Evolutionary conservation across 371 early-diverging fungal species (phyloP), one percentile per base, ranked within the genome.

Genomic region (Haplosporangium sp.): DNA sequence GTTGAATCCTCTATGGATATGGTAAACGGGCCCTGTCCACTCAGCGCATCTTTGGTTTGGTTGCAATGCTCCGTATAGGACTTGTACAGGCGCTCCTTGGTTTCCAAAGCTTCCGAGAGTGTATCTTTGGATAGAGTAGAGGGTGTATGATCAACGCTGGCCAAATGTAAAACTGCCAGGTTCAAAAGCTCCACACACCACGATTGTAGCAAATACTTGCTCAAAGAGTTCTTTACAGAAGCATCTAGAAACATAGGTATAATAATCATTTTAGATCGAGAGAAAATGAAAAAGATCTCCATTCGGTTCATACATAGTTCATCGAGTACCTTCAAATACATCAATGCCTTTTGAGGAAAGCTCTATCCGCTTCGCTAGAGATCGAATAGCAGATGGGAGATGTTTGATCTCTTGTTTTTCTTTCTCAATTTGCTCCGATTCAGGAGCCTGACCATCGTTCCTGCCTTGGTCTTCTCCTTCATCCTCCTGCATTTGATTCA

Each of bases 171-270:
- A 4, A 61, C 6, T 0, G 19, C 27, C 8, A 70, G 55, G 60
- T 71, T 69, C 52, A 75, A 37, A 1, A 75, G 65, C 27, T 75
- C 75, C 2, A 65, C 62, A 44, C 74, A 81, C 63, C 65, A 62
- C 2, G 82, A 71, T 63, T 75, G 82, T 19, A 81, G 59, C 4
- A 75, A 58, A 34, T 81, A 69, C 40, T 81, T 81, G 67, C 82
- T 81, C 11, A 81, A 61, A 9, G 82, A 81, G 56, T 81, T 81
- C 50, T 53, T 74, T 7, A 63, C 82, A 1, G 69, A n/a, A 1
- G 55, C 45, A 40, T 79, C 81, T 79, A 71, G 17, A 17, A 4
- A 17, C 9, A 59, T 59, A 15, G 5, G 8, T 4, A 7, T 3
- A 34, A 0, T 8, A 38, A 13, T 2, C 2, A 48, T 35, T 17